Base-by-base conservation (phyloP, 2,329 filamentous ascomycete genomes). In the Cladosporium colombiae region DNA sequence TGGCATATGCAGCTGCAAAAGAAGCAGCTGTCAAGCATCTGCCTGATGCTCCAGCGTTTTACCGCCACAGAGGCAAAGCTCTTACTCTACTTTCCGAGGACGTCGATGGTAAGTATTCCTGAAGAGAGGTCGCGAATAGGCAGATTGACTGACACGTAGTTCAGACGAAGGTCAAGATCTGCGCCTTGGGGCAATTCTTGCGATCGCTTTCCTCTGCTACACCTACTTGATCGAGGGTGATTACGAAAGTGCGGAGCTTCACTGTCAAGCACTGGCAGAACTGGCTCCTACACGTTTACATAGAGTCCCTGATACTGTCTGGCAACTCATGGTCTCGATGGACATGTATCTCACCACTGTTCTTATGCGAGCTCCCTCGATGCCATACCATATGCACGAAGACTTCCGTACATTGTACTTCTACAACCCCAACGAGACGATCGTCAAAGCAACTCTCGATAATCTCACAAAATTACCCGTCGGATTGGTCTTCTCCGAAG, bases 61-160 rank as follows among this genome's bases (percentile, higher is more conserved):
- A 59, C 27, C 56, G 37, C 14, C 56, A 59, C 13, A 59, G 40
- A 40, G 56, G 56, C 23, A 59, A 46, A 59, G 56, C 56, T 29
- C 33, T 59, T 18, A n/a, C 35, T 16, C 14, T 59, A n/a, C 35
- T 59, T n/a, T 1, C 37, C 5, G 37, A 59, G 8, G 56, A 59
- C 11, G n/a, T 59, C 8, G 40, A 59, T 18, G 33, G 56, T 59
- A 59, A 25, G 8, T 13, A 13, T 6, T 14, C 1, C 8, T 31
- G 7, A 10, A 5, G 2, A 8, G 10, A 46, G 3, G 14, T 4
- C 33, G 11, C 31, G 5, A 23, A 31, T n/a, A 46, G 0, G 25
- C 8, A 6, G n/a, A 11, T 11, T 5, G 1, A 18, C 35, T 44
- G 23, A 40, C 8, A 16, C 16, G 16, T 6, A 29, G n/a, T n/a